A percentile compares a stretch with the other conserved stretches of the same genome.
Conservation (phyloP, 106 monocot species). For the Phalaenopsis aphrodite region DNA sequence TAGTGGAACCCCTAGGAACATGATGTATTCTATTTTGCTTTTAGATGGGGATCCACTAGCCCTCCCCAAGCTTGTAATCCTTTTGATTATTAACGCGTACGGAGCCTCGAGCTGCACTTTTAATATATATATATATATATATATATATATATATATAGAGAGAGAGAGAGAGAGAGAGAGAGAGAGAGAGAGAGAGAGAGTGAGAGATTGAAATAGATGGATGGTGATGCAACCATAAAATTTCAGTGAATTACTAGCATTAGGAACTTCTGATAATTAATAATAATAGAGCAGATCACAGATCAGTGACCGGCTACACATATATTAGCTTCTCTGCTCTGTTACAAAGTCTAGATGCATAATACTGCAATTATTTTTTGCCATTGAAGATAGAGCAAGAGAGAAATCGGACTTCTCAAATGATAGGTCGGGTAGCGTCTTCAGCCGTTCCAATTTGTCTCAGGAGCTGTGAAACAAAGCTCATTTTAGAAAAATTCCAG, state of each 20-base stretch:
- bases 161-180: not conserved
- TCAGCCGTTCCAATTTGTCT: conserved; percentile 12
- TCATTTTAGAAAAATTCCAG: not conserved
- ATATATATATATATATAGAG: not conserved
- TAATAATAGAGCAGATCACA: not conserved
- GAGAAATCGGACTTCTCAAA: not conserved
- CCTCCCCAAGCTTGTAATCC: too few relatives aligned
- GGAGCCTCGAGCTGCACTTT: too few relatives aligned
- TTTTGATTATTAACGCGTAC: too few relatives aligned
- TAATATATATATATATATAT: too few relatives aligned
- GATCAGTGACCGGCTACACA: not conserved
- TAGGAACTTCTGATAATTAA: not conserved
- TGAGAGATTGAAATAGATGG: not conserved
- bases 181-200: not conserved
- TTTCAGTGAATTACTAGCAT: not conserved
- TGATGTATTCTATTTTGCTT: too few relatives aligned
- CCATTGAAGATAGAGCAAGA: not conserved
- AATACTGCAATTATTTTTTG: not conserved
- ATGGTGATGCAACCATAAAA: not conserved
- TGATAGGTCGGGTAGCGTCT: conserved; percentile 2
- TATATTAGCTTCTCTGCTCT: not conserved
- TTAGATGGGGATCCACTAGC: too few relatives aligned
- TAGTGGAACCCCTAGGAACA: too few relatives aligned
- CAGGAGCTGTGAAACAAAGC: conserved; percentile 3
- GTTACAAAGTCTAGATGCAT: conserved; percentile 4